Evolutionary conservation across 805 yeast genomes (phyloP).

Genomic region (Wickerhamiella lipophila): DNA sequence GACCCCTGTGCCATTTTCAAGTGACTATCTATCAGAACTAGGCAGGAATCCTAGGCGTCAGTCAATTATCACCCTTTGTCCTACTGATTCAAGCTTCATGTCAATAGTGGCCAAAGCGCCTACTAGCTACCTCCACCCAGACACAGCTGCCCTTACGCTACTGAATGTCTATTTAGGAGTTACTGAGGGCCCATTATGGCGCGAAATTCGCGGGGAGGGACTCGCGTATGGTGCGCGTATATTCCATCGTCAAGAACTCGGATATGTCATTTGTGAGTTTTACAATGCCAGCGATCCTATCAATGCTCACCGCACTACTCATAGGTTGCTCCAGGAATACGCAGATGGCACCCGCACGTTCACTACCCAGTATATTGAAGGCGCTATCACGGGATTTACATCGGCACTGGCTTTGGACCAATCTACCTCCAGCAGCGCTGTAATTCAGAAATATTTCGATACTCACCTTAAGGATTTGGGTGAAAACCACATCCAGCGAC

Average conservation of each 20-base stretch:
- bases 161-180: slow-evolving; percentile 68
- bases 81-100: slow-evolving; percentile 70
- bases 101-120: slow-evolving; percentile 50
- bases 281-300: slow-evolving; percentile 77
- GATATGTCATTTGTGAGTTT: slow-evolving; percentile 51
- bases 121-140: slow-evolving; percentile 40
- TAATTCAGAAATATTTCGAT: slow-evolving; percentile 53
- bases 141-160: slow-evolving; percentile 55
- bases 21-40: slow-evolving; percentile 39
- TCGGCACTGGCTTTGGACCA: slow-evolving; percentile 57
- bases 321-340: slow-evolving; percentile 47
- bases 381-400: slow-evolving; percentile 66
- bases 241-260: slow-evolving; percentile 47
- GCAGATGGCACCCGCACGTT: slow-evolving; percentile 43
- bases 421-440: slow-evolving; percentile 52
- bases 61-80: slow-evolving; percentile 56
- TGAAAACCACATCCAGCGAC: slow-evolving; percentile 42
- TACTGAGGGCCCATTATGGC: slow-evolving; percentile 95
- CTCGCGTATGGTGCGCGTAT: slow-evolving; percentile 79
- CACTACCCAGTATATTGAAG: slow-evolving; percentile 49
- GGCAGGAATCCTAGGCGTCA: slow-evolving; percentile 42
- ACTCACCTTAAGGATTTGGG: slow-evolving; percentile 59
- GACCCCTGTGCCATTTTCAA: slow-evolving; percentile 32
- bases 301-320: slow-evolving; percentile 50
- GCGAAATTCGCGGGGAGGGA: slow-evolving; percentile 89